Evolutionary conservation across 192 early-diverging fungal species (phyloP), one percentile per base, ranked within the genome.

Genomic region (Umbelopsis vinacea): DNA sequence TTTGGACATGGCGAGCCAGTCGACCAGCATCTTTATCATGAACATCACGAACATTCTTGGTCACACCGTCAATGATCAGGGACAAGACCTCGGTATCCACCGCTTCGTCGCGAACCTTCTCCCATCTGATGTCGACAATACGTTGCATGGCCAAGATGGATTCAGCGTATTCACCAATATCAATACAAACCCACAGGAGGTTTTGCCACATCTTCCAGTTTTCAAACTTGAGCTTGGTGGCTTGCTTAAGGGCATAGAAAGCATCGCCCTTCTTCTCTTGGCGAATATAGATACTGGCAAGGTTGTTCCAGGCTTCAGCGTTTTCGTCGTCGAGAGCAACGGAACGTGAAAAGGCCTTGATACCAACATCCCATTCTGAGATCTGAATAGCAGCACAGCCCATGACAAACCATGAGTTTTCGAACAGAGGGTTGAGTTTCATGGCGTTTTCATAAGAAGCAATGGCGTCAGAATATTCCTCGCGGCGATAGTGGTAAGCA

Each of bases 231-330:
- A 85, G 80, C 73, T 92, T 91, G 21, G 92, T 68, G 2, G 95
- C 95, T 80, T 97, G 92, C 53, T 90, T 85, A 21, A 98, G 83
- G 0, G 93, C 90, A 35, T 90, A 83, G 78, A 90, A 92, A 0
- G 96, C 97, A 24, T 96, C 94, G 46, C 83, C 35, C 70, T 92
- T 93, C 40, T 89, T 77, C 60, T 88, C 88, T 74, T 87, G 78
- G 19, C 80, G 84, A 73, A 97, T 77, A 71, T 94, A 94, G 46
- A 93, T 89, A 1, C 90, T 91, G 5, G 95, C 95, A 69, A 99
- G 79, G 80, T 99, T 99, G 73, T 92, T 98, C 96, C 97, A 99
- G 37, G 95, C 95, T 83, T 99, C 98, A 40, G 91, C 93, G 74
- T 97, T 97, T 68, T 89, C 87, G 40, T 76, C 55, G 69, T 96